phyloP scores from a whole-genome alignment of 805 yeast genomes.

The Candida taoyuanica region DNA sequence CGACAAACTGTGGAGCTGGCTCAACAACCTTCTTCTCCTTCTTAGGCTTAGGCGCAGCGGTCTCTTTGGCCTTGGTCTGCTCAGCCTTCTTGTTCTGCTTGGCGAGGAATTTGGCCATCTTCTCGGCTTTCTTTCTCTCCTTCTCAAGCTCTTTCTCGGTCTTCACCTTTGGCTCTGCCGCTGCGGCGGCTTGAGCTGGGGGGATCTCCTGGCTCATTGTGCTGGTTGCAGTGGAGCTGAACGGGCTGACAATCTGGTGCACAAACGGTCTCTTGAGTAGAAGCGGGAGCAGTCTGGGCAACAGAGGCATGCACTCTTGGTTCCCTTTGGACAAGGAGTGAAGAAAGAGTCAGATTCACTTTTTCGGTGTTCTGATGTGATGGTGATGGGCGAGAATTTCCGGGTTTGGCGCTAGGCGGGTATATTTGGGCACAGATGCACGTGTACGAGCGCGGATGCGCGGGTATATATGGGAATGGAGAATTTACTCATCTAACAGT shows the following conservation, averaged over 20 bases:
- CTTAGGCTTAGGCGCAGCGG: conserved; percentile 44
- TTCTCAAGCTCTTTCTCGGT: conserved; percentile 80
- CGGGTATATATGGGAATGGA: no score
- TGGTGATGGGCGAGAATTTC: conserved; percentile 4
- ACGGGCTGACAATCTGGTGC: conserved; percentile 26
- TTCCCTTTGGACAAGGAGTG: background rate
- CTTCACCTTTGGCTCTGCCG: conserved; percentile 40
- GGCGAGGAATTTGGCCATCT: conserved; percentile 46
- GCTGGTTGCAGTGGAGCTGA: background rate
- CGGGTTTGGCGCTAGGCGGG: conserved; percentile 1
- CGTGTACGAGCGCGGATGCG: background rate
- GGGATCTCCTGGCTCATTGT: background rate
- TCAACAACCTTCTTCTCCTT: conserved; percentile 67
- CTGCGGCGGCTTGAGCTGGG: background rate
- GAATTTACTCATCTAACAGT: no score
- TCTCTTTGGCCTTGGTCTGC: conserved; percentile 31
- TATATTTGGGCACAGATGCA: no score
- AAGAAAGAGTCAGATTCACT: no score
- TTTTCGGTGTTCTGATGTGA: no score
- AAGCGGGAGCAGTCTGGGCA: conserved; percentile 10
- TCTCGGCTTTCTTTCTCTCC: conserved; percentile 84
- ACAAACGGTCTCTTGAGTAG: conserved; percentile 15
- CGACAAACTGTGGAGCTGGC: conserved; percentile 80
- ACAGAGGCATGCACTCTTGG: conserved; percentile 11
- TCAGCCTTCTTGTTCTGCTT: conserved; percentile 24